Percentiles rank a stretch among this genome's conserved stretches.
phyloP scores from a whole-genome alignment of 805 yeast species.

The Candida vaughaniae region DNA sequence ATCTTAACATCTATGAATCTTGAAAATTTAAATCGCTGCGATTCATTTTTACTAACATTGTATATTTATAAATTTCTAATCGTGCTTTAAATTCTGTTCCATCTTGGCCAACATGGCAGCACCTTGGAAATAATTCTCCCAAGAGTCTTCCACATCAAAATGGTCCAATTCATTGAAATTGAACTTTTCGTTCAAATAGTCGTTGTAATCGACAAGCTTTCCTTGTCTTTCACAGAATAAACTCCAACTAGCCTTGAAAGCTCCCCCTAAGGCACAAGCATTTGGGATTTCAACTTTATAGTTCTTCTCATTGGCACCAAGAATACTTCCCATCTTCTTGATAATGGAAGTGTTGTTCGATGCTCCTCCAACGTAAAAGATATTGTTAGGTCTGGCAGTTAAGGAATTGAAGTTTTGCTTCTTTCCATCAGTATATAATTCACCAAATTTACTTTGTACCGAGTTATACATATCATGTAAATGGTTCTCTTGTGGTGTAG shows the following conservation, averaged over 20 bases:
- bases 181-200: conserved; percentile 37
- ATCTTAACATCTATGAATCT: conserved; percentile 7
- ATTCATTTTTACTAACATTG: not conserved
- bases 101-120: conserved; percentile 49
- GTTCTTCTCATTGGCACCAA: conserved; percentile 67
- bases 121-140: conserved; percentile 54
- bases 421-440: conserved; percentile 49
- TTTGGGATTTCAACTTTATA: conserved; percentile 75
- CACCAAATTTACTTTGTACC: conserved; percentile 35
- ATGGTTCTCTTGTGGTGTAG: conserved; percentile 13
- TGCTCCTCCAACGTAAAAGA: conserved; percentile 87
- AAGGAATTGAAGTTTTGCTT: conserved; percentile 43
- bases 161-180: conserved; percentile 51
- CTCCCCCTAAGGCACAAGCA: conserved; percentile 93
- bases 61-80: conserved; percentile 3
- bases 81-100: conserved; percentile 30
- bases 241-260: conserved; percentile 82
- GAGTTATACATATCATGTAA: conserved; percentile 24
- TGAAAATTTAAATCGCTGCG: conserved; percentile 2
- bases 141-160: conserved; percentile 37
- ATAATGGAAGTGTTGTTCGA: conserved; percentile 71
- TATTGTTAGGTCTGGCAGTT: conserved; percentile 59
- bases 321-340: conserved; percentile 62
- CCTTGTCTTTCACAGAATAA: conserved; percentile 29
- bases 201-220: conserved; percentile 44